These are phyloP conservation scores for Astrothelium macrocarpum DNA, from an alignment of 495 filamentous ascomycete genomes.

Conservation along the genomic window DNA sequence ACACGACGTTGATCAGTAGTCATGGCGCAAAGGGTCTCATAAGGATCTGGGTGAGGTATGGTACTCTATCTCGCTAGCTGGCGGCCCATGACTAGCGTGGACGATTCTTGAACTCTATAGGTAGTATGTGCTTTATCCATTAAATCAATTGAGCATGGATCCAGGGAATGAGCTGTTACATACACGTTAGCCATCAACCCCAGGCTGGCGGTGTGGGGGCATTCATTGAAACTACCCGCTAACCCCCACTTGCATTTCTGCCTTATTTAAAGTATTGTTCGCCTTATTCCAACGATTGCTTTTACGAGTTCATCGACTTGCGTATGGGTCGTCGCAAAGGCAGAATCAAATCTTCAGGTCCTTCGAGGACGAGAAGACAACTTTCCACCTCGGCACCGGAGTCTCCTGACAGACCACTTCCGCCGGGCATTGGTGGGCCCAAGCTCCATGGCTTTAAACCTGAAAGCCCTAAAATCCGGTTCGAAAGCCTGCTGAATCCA, in stretches of 20 bases:
- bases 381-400: neutral
- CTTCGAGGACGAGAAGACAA: neutral
- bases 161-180: no score
- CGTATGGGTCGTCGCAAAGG: neutral
- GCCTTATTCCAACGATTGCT: neutral
- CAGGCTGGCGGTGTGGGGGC: neutral
- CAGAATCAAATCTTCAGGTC: neutral
- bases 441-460: neutral
- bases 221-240: neutral
- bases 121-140: no score
- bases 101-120: no score
- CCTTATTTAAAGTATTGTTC: neutral
- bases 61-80: no score
- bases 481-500: conserved; percentile 1
- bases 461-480: neutral
- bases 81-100: no score
- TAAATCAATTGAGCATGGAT: no score
- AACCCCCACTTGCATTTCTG: neutral
- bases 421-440: neutral
- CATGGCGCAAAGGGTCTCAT: no score
- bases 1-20: no score
- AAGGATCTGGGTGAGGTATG: no score
- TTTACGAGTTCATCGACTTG: neutral
- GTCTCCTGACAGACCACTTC: neutral
- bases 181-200: no score